A percentile compares a stretch with the other conserved stretches of the same genome.
Evolutionary conservation across 768 basidiomycete genomes (phyloP).

Genomic region (Suillus weaverae): DNA sequence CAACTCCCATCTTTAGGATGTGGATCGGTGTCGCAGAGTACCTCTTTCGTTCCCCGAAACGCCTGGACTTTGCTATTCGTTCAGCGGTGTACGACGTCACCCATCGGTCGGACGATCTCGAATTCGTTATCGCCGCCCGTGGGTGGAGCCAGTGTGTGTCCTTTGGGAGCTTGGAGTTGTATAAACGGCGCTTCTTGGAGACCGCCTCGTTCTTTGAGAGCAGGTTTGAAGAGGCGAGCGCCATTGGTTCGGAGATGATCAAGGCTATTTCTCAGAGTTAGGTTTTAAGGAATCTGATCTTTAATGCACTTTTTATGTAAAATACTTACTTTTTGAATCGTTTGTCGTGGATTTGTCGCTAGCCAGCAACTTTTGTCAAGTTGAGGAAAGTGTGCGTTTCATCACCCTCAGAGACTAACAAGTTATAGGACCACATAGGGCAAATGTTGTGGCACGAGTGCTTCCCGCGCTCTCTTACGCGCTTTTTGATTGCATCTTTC

Average conservation of each 20-base stretch:
- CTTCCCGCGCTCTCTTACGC: too few species aligned
- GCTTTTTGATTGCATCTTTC: too few species aligned
- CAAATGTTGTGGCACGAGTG: too few species aligned
- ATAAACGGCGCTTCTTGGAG: slow-evolving; percentile 74
- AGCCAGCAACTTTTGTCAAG: too few species aligned
- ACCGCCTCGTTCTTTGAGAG: slow-evolving; percentile 83
- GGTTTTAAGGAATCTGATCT: not conserved
- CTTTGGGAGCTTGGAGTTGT: slow-evolving; percentile 90
- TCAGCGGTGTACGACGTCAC: slow-evolving; percentile 75
- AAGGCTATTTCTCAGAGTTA: slow-evolving; percentile 76
- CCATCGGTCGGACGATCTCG: slow-evolving; percentile 86
- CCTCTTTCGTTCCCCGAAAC: slow-evolving; percentile 70
- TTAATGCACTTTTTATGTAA: not conserved
- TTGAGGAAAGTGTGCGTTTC: too few species aligned
- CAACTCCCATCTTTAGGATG: slow-evolving; percentile 93
- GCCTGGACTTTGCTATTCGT: slow-evolving; percentile 69
- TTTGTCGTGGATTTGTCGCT: not conserved
- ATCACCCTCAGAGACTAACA: too few species aligned
- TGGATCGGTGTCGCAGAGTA: slow-evolving; percentile 98
- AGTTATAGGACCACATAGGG: too few species aligned
- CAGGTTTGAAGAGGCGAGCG: slow-evolving; percentile 83
- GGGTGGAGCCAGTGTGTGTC: slow-evolving; percentile 97
- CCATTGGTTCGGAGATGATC: slow-evolving; percentile 86
- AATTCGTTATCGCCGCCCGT: slow-evolving; percentile 90
- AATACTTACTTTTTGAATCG: not conserved